A percentile compares a stretch with the other conserved stretches of the same genome.
phyloP scores from a whole-genome alignment of 768 basidiomycete species.

The Phylloporus sp. region DNA sequence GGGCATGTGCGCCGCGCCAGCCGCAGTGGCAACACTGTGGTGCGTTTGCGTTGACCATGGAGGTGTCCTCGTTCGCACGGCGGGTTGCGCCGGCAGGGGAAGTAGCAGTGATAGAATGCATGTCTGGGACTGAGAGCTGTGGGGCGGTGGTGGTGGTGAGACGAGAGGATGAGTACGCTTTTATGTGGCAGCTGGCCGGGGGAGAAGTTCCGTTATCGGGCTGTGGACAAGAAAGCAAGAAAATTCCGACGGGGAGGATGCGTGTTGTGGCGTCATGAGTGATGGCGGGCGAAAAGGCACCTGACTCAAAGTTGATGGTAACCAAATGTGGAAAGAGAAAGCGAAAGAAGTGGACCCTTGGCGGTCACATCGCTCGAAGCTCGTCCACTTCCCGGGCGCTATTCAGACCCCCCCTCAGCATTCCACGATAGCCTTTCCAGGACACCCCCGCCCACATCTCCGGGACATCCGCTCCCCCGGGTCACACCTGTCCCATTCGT shows the following conservation, averaged over 20 bases:
- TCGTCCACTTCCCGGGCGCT: constrained; percentile 19
- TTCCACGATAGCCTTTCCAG: constrained; percentile 34
- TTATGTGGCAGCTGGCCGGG: constrained; percentile 27
- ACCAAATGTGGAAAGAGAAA: constrained; percentile 15
- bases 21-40: constrained; percentile 80
- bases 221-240: constrained; percentile 30
- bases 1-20: constrained; percentile 56
- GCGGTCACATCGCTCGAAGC: constrained; percentile 32
- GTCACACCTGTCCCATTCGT: constrained; percentile 11
- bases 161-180: constrained; percentile 14
- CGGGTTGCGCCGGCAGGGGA: constrained; percentile 22
- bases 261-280: constrained; percentile 36
- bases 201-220: constrained; percentile 36
- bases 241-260: constrained; percentile 33
- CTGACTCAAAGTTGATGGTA: constrained; percentile 25
- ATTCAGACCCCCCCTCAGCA: constrained; percentile 6
- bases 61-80: constrained; percentile 24
- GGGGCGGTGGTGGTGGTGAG: constrained; percentile 1
- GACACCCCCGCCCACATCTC: constrained; percentile 25
- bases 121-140: constrained; percentile 2
- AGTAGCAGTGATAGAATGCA: constrained; percentile 17
- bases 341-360: constrained; percentile 20
- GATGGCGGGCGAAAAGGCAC: constrained; percentile 33
- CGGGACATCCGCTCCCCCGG: constrained; percentile 15
- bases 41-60: constrained; percentile 48